phyloP scores from a whole-genome alignment of 352 stramenopile species.

The Globisporangium takayamanum region DNA sequence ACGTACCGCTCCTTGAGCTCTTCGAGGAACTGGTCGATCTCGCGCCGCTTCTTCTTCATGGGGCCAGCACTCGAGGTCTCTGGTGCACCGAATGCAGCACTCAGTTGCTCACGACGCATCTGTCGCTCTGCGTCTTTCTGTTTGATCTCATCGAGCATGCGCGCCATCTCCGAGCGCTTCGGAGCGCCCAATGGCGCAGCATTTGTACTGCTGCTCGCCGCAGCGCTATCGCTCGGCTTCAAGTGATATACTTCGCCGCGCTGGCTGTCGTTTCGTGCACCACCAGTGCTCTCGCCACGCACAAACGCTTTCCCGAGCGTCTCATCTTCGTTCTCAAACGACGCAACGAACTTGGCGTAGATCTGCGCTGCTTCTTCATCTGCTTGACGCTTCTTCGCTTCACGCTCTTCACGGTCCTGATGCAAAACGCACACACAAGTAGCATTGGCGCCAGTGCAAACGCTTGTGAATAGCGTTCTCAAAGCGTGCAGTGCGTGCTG shows the following conservation, averaged over 20 bases:
- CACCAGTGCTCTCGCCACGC: slow-evolving; percentile 12
- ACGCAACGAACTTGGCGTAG: slow-evolving; percentile 87
- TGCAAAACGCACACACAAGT: background rate
- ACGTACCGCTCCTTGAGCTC: slow-evolving; percentile 78
- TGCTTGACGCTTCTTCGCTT: slow-evolving; percentile 76
- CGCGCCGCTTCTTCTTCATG: slow-evolving; percentile 41
- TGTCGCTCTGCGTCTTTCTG: slow-evolving; percentile 31
- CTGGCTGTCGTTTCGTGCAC: background rate
- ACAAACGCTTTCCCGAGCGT: slow-evolving; percentile 62
- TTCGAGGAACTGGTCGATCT: slow-evolving; percentile 87
- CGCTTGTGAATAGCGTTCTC: no score
- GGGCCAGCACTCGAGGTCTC: slow-evolving; percentile 5
- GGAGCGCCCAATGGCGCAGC: slow-evolving; percentile 1
- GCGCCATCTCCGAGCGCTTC: slow-evolving; percentile 58
- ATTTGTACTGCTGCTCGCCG: background rate
- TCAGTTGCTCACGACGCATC: slow-evolving; percentile 14
- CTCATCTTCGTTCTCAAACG: slow-evolving; percentile 77
- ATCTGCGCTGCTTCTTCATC: slow-evolving; percentile 84
- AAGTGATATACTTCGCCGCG: slow-evolving; percentile 31
- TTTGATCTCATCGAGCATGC: slow-evolving; percentile 70
- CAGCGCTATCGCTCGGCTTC: slow-evolving; percentile 9
- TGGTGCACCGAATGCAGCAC: slow-evolving; percentile 1
- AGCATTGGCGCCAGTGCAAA: background rate
- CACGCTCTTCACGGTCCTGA: slow-evolving; percentile 69
- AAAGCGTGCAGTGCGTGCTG: background rate